Evolutionary conservation across 768 basidiomycete species (phyloP).

Genomic region (Collybiopsis luxurians): DNA sequence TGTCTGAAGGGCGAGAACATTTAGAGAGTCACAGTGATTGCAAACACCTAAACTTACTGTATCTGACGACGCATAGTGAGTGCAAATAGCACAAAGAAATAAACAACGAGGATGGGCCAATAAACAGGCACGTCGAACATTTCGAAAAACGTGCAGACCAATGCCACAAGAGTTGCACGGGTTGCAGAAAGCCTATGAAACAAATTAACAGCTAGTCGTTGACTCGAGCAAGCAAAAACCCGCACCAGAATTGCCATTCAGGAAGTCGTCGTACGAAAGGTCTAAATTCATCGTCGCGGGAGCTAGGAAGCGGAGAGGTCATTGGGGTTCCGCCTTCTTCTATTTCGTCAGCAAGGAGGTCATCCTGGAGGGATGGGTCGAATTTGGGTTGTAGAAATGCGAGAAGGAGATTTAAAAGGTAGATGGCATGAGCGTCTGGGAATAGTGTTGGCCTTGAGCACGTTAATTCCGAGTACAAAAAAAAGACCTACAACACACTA

Average conservation of each 20-base stretch:
- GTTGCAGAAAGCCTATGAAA: slow-evolving; percentile 81
- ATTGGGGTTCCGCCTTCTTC: slow-evolving; percentile 74
- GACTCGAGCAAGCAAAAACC: not conserved
- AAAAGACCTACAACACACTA: slow-evolving; percentile 66
- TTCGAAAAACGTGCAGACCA: slow-evolving; percentile 78
- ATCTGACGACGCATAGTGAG: slow-evolving; percentile 96
- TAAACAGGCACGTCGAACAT: slow-evolving; percentile 96
- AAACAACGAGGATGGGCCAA: slow-evolving; percentile 97
- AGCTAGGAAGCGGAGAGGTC: slow-evolving; percentile 59
- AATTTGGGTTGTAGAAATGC: slow-evolving; percentile 98
- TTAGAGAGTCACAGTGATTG: not conserved
- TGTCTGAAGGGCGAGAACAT: slow-evolving; percentile 52
- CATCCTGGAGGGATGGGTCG: slow-evolving; percentile 93
- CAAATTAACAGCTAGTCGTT: not conserved
- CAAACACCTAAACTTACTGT: slow-evolving; percentile 58
- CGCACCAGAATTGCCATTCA: slow-evolving; percentile 93
- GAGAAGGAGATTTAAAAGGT: slow-evolving; percentile 92
- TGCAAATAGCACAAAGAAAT: slow-evolving; percentile 93
- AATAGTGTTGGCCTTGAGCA: slow-evolving; percentile 10
- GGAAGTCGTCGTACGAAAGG: slow-evolving; percentile 95
- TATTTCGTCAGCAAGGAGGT: slow-evolving; percentile 90
- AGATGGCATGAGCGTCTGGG: slow-evolving; percentile 88
- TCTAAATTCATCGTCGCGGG: slow-evolving; percentile 90
- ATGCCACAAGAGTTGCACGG: slow-evolving; percentile 78
- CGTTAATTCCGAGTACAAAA: not conserved